A percentile compares a stretch with the other conserved stretches of the same genome.
Evolutionary conservation across 2,329 filamentous ascomycete genomes (phyloP).

Genomic region (Colletotrichum sp.): DNA sequence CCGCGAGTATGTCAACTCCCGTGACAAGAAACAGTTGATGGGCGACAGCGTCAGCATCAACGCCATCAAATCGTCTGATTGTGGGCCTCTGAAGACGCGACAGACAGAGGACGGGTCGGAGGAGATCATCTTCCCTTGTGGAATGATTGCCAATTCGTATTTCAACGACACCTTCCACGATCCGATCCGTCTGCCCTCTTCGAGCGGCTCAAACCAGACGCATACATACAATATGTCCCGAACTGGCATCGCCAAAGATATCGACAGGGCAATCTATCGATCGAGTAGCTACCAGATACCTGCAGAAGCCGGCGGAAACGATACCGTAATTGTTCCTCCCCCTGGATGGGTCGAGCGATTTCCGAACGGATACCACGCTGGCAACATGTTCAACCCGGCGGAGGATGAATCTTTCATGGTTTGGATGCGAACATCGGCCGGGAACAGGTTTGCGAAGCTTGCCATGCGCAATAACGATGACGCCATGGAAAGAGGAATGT

Average conservation of each 20-base stretch:
- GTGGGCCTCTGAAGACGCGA: not conserved
- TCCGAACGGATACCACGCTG: not conserved
- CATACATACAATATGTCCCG: not conserved
- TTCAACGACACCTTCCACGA: constrained; percentile 1
- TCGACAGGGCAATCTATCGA: not conserved
- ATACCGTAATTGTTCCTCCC: not conserved
- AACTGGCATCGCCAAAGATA: not conserved
- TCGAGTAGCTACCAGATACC: not conserved
- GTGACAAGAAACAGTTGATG: not conserved
- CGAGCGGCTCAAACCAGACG: not conserved
- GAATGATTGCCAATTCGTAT: not conserved
- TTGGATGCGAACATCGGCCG: not conserved
- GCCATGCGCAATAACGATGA: not conserved
- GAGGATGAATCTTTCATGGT: constrained; percentile 1
- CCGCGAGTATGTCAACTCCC: not conserved
- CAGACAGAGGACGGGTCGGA: not conserved
- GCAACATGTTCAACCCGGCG: not conserved
- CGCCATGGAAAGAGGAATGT: not conserved
- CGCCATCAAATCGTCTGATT: not conserved
- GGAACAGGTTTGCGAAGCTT: not conserved
- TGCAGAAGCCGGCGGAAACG: not conserved
- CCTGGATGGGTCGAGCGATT: not conserved
- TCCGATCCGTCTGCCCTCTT: not conserved
- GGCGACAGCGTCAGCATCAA: not conserved
- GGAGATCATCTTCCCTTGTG: not conserved